These are phyloP conservation scores for Aspergillus novoparasiticus DNA, from an alignment of 2,329 filamentous ascomycete species.

Conservation along the genomic window DNA sequence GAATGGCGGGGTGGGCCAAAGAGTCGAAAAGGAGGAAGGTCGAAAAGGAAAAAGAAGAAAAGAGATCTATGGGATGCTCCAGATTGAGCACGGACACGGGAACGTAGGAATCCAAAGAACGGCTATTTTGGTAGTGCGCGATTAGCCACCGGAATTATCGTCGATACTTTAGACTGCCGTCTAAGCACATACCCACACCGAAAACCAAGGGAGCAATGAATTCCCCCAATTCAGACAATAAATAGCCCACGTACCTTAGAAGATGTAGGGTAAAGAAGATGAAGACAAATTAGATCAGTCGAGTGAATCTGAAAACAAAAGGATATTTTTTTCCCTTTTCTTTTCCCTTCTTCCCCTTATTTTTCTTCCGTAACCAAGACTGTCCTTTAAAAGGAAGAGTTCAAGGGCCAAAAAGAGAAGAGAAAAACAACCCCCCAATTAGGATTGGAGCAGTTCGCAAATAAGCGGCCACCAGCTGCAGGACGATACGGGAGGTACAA, in stretches of 20 bases:
- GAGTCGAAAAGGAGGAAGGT: conserved; percentile 7
- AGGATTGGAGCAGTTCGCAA: conserved; percentile 5
- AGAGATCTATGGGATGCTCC: conserved; percentile 27
- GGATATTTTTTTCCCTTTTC: background rate
- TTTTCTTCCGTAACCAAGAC: background rate
- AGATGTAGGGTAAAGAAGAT: conserved; percentile 1
- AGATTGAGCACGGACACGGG: conserved; percentile 28
- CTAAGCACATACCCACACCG: conserved; percentile 22
- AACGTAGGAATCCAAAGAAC: conserved; percentile 25
- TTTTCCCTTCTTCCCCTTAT: background rate
- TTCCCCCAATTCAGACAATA: conserved; percentile 4
- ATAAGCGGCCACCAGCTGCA: conserved; percentile 2
- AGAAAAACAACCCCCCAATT: conserved; percentile 6
- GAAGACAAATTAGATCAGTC: background rate
- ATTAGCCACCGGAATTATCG: conserved; percentile 29
- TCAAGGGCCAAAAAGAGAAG: conserved; percentile 9
- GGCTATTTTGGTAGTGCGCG: conserved; percentile 28
- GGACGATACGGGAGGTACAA: background rate
- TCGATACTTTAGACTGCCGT: conserved; percentile 21
- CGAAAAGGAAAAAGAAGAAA: conserved; percentile 15
- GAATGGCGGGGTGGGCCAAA: conserved; percentile 1
- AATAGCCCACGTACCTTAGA: conserved; percentile 17
- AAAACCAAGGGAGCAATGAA: conserved; percentile 13
- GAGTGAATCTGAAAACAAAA: background rate
- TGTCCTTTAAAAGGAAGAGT: background rate